Conservation (phyloP, 768 basidiomycete genomes). For the Glaciozyma antarctica region DNA sequence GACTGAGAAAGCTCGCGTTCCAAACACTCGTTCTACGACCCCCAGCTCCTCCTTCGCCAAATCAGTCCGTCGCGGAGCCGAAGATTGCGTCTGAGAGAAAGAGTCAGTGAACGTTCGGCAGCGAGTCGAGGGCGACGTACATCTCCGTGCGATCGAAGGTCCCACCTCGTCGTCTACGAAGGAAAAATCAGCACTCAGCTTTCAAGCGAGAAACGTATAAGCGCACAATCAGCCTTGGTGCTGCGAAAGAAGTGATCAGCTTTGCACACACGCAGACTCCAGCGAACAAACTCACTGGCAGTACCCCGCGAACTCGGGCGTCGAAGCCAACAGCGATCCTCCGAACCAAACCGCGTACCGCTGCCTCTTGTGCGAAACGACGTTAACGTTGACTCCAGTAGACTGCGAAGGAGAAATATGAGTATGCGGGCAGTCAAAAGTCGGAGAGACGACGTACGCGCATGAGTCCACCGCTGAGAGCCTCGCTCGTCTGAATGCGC, state of each 20-base stretch:
- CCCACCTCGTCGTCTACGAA: conserved; percentile 60
- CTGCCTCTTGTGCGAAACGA: conserved; percentile 96
- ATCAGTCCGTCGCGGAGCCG: conserved; percentile 42
- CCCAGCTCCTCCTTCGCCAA: background rate
- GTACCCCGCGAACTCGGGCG: conserved; percentile 87
- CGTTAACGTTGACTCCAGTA: conserved; percentile 93
- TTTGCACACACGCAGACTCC: conserved; percentile 57
- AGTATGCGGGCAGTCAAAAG: background rate
- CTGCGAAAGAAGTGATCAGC: conserved; percentile 49
- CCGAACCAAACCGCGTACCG: conserved; percentile 97
- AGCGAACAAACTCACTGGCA: conserved; percentile 45
- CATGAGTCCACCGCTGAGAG: conserved; percentile 61
- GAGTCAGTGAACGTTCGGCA: too few species aligned
- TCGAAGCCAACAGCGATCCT: conserved; percentile 82
- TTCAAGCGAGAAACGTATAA: background rate
- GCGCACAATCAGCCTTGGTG: conserved; percentile 2
- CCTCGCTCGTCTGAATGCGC: conserved; percentile 65
- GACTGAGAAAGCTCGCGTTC: too few species aligned
- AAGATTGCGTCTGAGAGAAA: conserved; percentile 59
- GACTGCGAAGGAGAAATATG: conserved; percentile 50
- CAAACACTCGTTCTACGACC: background rate
- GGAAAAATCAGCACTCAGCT: background rate
- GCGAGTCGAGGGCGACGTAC: too few species aligned
- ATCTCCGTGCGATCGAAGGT: conserved; percentile 81
- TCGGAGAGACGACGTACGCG: conserved; percentile 50